Evolutionary conservation across 148 eudicot species (phyloP), one percentile per base, ranked within the genome.

Genomic region (Pharnaceum exiguum): DNA sequence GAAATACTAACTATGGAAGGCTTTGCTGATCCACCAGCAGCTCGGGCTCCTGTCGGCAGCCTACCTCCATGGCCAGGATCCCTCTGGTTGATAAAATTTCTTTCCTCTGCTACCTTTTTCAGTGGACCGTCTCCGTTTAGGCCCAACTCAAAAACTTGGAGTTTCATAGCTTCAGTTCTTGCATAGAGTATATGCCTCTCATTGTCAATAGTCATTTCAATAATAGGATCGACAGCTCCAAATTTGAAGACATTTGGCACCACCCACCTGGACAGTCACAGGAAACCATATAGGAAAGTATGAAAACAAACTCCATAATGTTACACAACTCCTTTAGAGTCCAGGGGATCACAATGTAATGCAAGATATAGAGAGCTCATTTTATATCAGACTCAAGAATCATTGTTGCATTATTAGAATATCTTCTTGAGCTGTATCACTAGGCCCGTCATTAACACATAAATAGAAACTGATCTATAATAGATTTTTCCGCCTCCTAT

Each of bases 211-310:
- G 80, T 95, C 99, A 94, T 94, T 68, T 94, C 99, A 58, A 89
- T 75, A 53, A 89, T 77, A 36, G 99, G 95, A 76, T 89, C 96
- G 68, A 86, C 80, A 19, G 96, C 90, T 74, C 95, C 99, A 78
- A 89, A 94, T 73, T 84, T 89, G 65, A 94, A 94, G 70, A 94
- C 82, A 68, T 89, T 89, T 23, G 99, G 99, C 45, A 94, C 83
- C 60, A 89, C 79, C 99, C 99, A 94, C 83, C 99, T 94, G 82
- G 51, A 66, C 25, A 59, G 18, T 24, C 10, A 45, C 24, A 71
- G n/a, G 48, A 56, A 70, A 22, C 40, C 10, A 36, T 26, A 12
- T 37, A 46, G 40, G 10, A 21, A 16, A 42, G 15, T 19, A 26
- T 19, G 9, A 24, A 37, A 59, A 18, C 4, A 2, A 24, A 15